Evolutionary conservation across 768 basidiomycete genomes (phyloP).

Genomic region (Panus rudis): DNA sequence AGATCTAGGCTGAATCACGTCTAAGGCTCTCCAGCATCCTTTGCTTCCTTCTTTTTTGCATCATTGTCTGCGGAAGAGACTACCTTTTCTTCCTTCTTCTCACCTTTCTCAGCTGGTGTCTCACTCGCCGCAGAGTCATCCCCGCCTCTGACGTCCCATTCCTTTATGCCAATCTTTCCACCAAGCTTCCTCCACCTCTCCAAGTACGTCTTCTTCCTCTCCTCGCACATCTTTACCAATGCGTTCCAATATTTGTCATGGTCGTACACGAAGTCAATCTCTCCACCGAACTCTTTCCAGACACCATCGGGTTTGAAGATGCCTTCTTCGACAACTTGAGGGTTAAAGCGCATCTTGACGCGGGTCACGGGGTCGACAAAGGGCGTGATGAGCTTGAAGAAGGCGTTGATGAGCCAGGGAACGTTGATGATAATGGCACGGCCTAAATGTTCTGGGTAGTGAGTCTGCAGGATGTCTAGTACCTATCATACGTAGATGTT

Average conservation of each 20-base stretch:
- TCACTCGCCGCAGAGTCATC: constrained; percentile 1
- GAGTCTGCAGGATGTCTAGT: constrained; percentile 60
- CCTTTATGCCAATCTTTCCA: constrained; percentile 61
- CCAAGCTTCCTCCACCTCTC: constrained; percentile 65
- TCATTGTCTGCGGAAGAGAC: too few species aligned
- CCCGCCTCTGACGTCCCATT: constrained; percentile 68
- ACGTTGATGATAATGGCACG: constrained; percentile 67
- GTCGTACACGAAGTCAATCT: constrained; percentile 57
- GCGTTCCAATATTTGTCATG: constrained; percentile 74
- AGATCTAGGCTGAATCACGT: too few species aligned
- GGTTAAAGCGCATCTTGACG: constrained; percentile 71
- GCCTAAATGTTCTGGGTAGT: constrained; percentile 85
- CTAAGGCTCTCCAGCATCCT: too few species aligned
- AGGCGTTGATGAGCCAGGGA: constrained; percentile 69
- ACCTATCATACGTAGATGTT: constrained; percentile 10
- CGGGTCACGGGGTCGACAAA: constrained; percentile 82
- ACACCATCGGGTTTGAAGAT: constrained; percentile 68
- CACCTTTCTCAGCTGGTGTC: not conserved
- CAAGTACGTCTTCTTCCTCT: constrained; percentile 41
- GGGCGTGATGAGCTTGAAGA: constrained; percentile 72
- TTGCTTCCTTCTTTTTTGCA: too few species aligned
- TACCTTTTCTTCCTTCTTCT: not conserved
- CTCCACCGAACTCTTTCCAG: constrained; percentile 68
- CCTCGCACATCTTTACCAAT: constrained; percentile 47
- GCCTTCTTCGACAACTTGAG: constrained; percentile 53